These are phyloP conservation scores for Fusarium redolens DNA, from an alignment of 2,329 filamentous ascomycete species.

Conservation along the genomic window DNA sequence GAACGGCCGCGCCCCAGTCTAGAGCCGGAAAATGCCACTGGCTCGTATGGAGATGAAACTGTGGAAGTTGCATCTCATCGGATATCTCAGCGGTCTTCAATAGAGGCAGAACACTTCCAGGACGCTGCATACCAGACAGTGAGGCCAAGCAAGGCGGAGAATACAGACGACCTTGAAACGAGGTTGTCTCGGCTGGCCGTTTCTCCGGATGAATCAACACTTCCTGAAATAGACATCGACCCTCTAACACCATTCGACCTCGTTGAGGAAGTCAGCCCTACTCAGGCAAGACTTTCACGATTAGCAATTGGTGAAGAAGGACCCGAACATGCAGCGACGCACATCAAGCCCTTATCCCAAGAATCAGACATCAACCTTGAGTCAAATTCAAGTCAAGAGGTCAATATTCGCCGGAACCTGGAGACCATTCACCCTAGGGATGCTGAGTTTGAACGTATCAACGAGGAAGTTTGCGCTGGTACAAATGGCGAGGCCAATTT, in stretches of 20 bases:
- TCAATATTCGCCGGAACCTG: background rate
- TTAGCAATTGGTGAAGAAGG: slow-evolving; percentile 19
- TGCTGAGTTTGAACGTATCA: slow-evolving; percentile 27
- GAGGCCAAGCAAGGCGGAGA: background rate
- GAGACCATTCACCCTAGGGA: slow-evolving; percentile 2
- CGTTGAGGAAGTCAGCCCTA: background rate
- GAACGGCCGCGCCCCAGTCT: slow-evolving; percentile 28
- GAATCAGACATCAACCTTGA: slow-evolving; percentile 14
- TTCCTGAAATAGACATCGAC: slow-evolving; percentile 6
- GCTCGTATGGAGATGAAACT: background rate
- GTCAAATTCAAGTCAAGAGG: slow-evolving; percentile 10
- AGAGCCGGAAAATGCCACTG: background rate
- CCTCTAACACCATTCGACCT: slow-evolving; percentile 10
- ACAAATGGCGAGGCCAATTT: slow-evolving; percentile 16
- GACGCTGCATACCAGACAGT: background rate
- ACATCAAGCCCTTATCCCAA: slow-evolving; percentile 5
- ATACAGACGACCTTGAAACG: slow-evolving; percentile 16
- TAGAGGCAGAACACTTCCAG: background rate
- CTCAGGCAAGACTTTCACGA: slow-evolving; percentile 8
- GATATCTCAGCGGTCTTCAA: background rate
- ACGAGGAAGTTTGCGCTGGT: slow-evolving; percentile 12
- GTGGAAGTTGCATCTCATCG: background rate
- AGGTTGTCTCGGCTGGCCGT: slow-evolving; percentile 27
- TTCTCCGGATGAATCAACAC: background rate
- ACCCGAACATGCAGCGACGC: background rate